Percentiles rank a stretch among this genome's conserved stretches.
Conservation (phyloP, 1,284 basidiomycete species). For the Fomitiporia mediterranea region DNA sequence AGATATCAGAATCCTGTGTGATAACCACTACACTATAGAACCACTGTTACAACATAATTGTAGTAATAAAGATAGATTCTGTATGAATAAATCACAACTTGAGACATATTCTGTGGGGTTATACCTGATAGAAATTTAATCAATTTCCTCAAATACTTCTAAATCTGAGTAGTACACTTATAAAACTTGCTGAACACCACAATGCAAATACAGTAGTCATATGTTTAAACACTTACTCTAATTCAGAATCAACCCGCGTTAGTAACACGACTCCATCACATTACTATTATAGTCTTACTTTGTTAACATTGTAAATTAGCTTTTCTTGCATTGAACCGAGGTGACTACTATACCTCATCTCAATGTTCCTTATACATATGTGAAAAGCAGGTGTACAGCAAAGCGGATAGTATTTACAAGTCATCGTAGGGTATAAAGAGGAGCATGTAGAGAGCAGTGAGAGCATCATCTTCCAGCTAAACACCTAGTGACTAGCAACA, state of each 20-base stretch:
- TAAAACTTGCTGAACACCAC: not conserved
- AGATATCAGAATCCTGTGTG: constrained; percentile 49
- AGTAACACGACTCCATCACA: too few relatives aligned
- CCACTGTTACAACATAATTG: not conserved
- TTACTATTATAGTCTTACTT: too few relatives aligned
- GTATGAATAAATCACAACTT: not conserved
- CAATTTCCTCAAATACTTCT: not conserved
- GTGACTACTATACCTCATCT: too few relatives aligned
- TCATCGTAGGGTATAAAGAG: not conserved
- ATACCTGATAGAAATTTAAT: not conserved
- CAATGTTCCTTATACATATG: too few relatives aligned
- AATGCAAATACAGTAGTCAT: too few relatives aligned
- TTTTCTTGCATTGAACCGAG: too few relatives aligned
- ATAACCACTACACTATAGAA: constrained; percentile 53
- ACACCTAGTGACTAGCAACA: not conserved
- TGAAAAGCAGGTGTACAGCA: too few relatives aligned
- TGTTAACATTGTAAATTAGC: too few relatives aligned
- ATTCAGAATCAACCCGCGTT: too few relatives aligned
- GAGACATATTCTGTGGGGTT: not conserved
- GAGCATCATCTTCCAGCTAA: not conserved
- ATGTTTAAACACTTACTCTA: too few relatives aligned
- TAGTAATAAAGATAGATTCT: not conserved
- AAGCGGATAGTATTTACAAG: not conserved
- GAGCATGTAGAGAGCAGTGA: not conserved
- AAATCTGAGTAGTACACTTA: not conserved